A percentile compares a stretch with the other conserved stretches of the same genome.
phyloP scores from a whole-genome alignment of 2,329 filamentous ascomycete species.

The Penicillium frequentans region DNA sequence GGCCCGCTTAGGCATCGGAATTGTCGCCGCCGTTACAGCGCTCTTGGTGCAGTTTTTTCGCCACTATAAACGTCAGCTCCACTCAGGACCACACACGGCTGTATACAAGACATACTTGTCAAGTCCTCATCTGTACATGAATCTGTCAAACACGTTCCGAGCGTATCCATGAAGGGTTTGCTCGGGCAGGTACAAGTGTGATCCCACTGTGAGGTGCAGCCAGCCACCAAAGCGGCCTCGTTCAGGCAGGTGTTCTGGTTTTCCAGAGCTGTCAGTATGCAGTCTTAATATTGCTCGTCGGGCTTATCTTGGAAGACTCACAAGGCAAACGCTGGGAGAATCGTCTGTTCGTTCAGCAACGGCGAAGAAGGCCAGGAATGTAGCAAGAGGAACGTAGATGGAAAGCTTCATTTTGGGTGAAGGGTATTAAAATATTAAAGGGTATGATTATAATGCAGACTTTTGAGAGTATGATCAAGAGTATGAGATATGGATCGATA shows the following conservation, averaged over 20 bases:
- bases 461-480: not conserved
- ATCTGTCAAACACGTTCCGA: conserved; percentile 11
- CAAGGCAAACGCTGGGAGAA: not conserved
- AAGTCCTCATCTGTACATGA: conserved; percentile 15
- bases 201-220: conserved; percentile 16
- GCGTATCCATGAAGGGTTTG: conserved; percentile 14
- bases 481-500: not conserved
- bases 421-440: not conserved
- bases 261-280: not conserved
- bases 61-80: not conserved
- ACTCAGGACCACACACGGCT: not conserved
- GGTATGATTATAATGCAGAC: not conserved
- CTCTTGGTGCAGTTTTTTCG: conserved; percentile 2
- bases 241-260: conserved; percentile 10
- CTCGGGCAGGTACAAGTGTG: conserved; percentile 20
- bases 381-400: conserved; percentile 7
- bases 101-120: conserved; percentile 6
- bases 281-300: not conserved
- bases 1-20: not conserved
- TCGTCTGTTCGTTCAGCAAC: not conserved
- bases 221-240: conserved; percentile 13
- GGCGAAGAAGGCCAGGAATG: conserved; percentile 9
- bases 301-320: not conserved
- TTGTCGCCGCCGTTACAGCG: not conserved
- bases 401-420: conserved; percentile 8